Percentiles rank a stretch among this genome's conserved stretches.
These are phyloP conservation scores for Nannochloropsis gaditana DNA, from an alignment of 108 stramenopile species.

Conservation along the genomic window DNA sequence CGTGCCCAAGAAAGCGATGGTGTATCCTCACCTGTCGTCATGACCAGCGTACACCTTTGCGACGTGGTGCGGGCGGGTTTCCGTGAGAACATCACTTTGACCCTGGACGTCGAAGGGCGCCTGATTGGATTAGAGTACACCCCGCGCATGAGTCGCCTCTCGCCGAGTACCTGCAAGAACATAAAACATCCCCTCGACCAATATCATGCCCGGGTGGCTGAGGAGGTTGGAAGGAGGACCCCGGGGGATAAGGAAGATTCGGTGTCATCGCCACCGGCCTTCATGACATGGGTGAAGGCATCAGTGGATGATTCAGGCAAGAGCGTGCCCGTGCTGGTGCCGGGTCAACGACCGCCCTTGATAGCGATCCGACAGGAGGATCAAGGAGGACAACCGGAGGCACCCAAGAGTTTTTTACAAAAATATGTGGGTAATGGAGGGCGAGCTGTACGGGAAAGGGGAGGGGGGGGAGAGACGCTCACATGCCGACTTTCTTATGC, in stretches of 20 bases:
- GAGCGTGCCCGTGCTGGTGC: not conserved
- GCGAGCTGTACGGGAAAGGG: too few species aligned
- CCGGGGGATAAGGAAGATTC: not conserved
- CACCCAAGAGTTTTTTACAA: not conserved
- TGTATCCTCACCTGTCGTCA: not conserved
- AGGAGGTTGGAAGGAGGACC: not conserved
- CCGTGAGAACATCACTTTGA: not conserved
- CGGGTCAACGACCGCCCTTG: not conserved
- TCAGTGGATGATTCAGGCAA: not conserved
- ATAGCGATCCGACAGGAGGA: not conserved
- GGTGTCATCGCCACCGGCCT: not conserved
- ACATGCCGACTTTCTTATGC: too few species aligned
- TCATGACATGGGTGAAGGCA: not conserved
- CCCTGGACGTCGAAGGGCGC: not conserved
- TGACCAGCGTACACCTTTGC: conserved; percentile 1
- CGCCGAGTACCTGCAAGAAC: not conserved
- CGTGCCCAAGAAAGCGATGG: not conserved
- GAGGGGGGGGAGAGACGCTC: not conserved
- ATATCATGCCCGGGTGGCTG: too few species aligned
- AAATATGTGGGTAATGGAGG: not conserved
- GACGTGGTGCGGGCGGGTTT: not conserved
- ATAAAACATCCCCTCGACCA: not conserved
- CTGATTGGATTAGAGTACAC: not conserved
- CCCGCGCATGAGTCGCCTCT: conserved; percentile 2
- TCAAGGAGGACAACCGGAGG: not conserved